phyloP scores from a whole-genome alignment of 1,284 basidiomycete species.

The Cerrena zonata region DNA sequence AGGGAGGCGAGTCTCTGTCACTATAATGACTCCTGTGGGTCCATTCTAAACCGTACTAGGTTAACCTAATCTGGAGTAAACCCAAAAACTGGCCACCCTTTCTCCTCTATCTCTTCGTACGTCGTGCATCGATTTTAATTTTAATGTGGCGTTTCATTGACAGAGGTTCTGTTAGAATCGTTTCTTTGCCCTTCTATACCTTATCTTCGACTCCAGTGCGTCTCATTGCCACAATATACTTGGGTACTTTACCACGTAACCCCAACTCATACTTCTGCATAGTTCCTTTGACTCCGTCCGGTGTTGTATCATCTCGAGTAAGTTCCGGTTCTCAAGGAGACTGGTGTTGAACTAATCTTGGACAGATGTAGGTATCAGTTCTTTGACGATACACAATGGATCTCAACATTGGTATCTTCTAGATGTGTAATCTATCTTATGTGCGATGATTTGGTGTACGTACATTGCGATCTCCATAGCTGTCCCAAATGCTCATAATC shows the following conservation, averaged over 20 bases:
- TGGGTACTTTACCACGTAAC: background rate
- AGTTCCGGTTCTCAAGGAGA: background rate
- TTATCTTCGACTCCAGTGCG: conserved; percentile 12
- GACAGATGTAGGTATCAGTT: background rate
- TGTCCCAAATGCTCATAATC: background rate
- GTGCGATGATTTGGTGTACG: conserved; percentile 18
- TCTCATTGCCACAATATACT: background rate
- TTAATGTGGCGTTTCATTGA: background rate
- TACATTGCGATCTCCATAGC: background rate
- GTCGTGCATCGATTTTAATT: background rate
- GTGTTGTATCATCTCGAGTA: conserved; percentile 11
- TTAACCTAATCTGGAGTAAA: conserved; percentile 17
- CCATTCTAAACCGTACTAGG: conserved; percentile 3
- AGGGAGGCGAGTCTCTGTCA: background rate
- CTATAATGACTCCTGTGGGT: background rate
- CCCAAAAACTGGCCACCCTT: conserved; percentile 16
- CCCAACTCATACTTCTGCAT: background rate
- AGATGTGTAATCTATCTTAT: conserved; percentile 19
- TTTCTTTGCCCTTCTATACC: conserved; percentile 15
- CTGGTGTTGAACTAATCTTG: background rate
- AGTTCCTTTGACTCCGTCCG: conserved; percentile 11
- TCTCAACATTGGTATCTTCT: too few species aligned
- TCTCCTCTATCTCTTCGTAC: conserved; percentile 21
- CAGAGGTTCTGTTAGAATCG: conserved; percentile 12
- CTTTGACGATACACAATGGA: background rate